phyloP scores from a whole-genome alignment of 768 basidiomycete genomes.

The Xanthoconium stramineum region DNA sequence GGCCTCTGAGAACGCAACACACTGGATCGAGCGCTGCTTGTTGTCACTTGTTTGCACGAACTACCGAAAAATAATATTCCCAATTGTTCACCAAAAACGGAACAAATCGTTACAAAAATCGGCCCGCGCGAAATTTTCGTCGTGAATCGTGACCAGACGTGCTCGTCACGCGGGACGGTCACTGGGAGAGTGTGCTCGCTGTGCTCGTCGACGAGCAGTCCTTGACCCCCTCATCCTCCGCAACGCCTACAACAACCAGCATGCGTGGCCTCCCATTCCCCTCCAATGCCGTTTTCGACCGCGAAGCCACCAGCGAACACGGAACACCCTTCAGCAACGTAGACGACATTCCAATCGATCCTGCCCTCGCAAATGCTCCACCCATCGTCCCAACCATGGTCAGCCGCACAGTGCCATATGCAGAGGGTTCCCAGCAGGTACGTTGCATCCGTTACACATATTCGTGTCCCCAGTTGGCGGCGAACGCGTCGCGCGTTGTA shows the following conservation, averaged over 20 bases:
- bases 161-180: constrained; percentile 32
- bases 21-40: constrained; percentile 32
- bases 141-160: constrained; percentile 26
- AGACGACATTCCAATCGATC: constrained; percentile 80
- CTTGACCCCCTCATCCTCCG: constrained; percentile 15
- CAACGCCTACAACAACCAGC: constrained; percentile 10
- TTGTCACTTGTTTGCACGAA: constrained; percentile 30
- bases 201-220: constrained; percentile 37
- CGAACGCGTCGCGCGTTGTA: constrained; percentile 72
- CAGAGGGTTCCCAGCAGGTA: constrained; percentile 33
- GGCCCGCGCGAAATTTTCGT: constrained; percentile 6
- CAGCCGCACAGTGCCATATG: constrained; percentile 19
- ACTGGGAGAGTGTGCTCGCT: constrained; percentile 32
- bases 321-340: constrained; percentile 55
- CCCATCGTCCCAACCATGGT: constrained; percentile 54
- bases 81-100: constrained; percentile 7
- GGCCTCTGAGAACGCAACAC: constrained; percentile 32
- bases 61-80: neutral
- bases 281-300: constrained; percentile 41
- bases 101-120: neutral
- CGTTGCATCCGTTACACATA: constrained; percentile 29
- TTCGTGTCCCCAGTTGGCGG: constrained; percentile 21
- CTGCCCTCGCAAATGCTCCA: constrained; percentile 51
- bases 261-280: constrained; percentile 65
- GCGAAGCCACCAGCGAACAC: constrained; percentile 56